Conservation (phyloP, 2,329 filamentous ascomycete genomes). For the Penicillium verrucosum region DNA sequence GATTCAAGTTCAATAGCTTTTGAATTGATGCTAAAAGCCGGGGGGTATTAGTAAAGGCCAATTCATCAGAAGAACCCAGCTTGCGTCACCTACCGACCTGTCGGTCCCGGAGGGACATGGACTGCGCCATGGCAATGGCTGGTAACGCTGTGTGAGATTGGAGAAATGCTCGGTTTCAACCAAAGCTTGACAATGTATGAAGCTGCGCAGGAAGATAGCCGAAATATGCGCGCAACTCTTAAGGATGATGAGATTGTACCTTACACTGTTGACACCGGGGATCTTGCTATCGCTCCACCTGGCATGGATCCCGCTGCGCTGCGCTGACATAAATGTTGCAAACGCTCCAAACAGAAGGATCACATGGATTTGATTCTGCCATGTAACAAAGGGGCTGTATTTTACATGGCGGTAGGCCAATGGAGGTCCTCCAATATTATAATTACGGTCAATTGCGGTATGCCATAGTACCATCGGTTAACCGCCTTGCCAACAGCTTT, state of each 20-base stretch:
- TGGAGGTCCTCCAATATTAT: background rate
- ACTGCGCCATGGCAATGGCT: conserved; percentile 50
- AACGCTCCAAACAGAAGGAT: conserved; percentile 27
- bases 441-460: background rate
- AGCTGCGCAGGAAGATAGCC: background rate
- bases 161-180: conserved; percentile 6
- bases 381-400: conserved; percentile 10
- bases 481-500: conserved; percentile 21
- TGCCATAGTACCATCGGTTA: conserved; percentile 9
- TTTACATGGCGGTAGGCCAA: background rate
- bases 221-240: background rate
- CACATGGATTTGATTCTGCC: conserved; percentile 3
- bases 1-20: conserved; percentile 93
- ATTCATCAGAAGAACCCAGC: background rate
- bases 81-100: conserved; percentile 61
- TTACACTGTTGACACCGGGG: conserved; percentile 14
- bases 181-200: conserved; percentile 23
- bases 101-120: conserved; percentile 64
- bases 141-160: conserved; percentile 15
- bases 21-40: conserved; percentile 74
- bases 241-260: conserved; percentile 2
- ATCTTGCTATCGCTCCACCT: conserved; percentile 27
- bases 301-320: conserved; percentile 23
- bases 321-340: conserved; percentile 27
- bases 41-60: background rate